phyloP scores from a whole-genome alignment of 1,284 basidiomycete genomes.

The Moesziomyces aphidis region DNA sequence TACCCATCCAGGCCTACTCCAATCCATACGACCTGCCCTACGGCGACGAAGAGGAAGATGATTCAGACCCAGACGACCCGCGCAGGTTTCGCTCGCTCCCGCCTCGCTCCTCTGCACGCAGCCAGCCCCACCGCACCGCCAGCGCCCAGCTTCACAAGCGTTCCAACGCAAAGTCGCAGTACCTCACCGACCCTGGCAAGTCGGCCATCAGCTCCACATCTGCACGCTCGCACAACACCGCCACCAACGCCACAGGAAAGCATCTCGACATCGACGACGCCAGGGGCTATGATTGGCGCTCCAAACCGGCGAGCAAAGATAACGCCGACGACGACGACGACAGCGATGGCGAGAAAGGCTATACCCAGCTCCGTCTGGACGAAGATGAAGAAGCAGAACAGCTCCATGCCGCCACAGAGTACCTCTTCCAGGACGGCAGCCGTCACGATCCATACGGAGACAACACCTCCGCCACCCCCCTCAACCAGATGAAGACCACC shows the following conservation, averaged over 20 bases:
- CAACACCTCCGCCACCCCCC: conserved; percentile 56
- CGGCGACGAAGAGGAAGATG: conserved; percentile 44
- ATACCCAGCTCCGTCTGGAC: conserved; percentile 65
- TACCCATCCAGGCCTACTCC: conserved; percentile 23
- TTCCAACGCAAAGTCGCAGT: conserved; percentile 16
- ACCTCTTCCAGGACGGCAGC: conserved; percentile 62
- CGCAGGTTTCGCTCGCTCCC: conserved; percentile 36
- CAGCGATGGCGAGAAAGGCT: conserved; percentile 54
- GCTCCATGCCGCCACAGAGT: conserved; percentile 63
- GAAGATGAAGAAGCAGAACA: conserved; percentile 66
- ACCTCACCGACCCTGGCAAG: conserved; percentile 14
- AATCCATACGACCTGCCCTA: conserved; percentile 40
- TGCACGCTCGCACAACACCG: conserved; percentile 16
- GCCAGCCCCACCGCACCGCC: conserved; percentile 8
- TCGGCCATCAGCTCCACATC: conserved; percentile 4
- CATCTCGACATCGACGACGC: conserved; percentile 65
- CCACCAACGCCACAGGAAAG: conserved; percentile 59
- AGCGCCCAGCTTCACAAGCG: conserved; percentile 27
- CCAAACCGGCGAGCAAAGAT: conserved; percentile 43
- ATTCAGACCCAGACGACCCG: conserved; percentile 48
- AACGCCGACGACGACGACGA: conserved; percentile 39
- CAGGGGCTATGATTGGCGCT: conserved; percentile 65
- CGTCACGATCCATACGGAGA: conserved; percentile 51
- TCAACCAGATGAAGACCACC: conserved; percentile 66
- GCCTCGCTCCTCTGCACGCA: conserved; percentile 21